Percentiles rank a stretch among this genome's conserved stretches.
Conservation (phyloP, 164 flowering plant genomes). For the Piper longum region DNA sequence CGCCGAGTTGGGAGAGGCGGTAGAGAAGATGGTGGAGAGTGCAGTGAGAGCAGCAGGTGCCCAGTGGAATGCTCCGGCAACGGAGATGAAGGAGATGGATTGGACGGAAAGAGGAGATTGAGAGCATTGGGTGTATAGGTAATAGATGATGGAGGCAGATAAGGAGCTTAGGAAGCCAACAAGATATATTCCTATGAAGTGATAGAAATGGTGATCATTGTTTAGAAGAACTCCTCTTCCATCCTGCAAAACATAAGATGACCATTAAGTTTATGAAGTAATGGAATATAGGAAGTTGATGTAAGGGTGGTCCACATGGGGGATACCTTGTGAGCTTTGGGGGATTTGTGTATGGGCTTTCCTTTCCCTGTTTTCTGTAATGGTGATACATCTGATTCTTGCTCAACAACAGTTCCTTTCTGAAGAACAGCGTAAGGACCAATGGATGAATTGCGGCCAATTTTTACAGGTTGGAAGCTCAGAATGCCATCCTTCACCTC, state of each 20-base stretch:
- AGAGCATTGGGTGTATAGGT: slow-evolving; percentile 23
- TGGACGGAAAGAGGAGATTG: slow-evolving; percentile 23
- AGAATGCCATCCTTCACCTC: slow-evolving; percentile 58
- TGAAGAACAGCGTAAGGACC: slow-evolving; percentile 63
- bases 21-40: slow-evolving; percentile 24
- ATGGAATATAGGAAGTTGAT: not conserved
- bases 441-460: slow-evolving; percentile 35
- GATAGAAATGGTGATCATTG: slow-evolving; percentile 13
- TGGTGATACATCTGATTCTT: slow-evolving; percentile 32
- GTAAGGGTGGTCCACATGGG: not conserved
- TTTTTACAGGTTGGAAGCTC: slow-evolving; percentile 47
- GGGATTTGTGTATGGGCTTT: slow-evolving; percentile 11
- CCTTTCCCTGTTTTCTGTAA: slow-evolving; percentile 42
- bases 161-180: slow-evolving; percentile 48
- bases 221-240: slow-evolving; percentile 1
- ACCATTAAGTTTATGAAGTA: not conserved
- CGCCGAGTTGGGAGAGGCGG: slow-evolving; percentile 17
- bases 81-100: slow-evolving; percentile 36
- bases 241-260: slow-evolving; percentile 9
- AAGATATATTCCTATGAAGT: slow-evolving; percentile 47
- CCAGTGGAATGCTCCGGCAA: slow-evolving; percentile 66
- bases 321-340: slow-evolving; percentile 21
- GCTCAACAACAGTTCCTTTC: slow-evolving; percentile 44
- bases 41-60: slow-evolving; percentile 40
- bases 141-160: slow-evolving; percentile 45